phyloP scores from a whole-genome alignment of 306 rosid species.

The Casuarina cunninghamiana region DNA sequence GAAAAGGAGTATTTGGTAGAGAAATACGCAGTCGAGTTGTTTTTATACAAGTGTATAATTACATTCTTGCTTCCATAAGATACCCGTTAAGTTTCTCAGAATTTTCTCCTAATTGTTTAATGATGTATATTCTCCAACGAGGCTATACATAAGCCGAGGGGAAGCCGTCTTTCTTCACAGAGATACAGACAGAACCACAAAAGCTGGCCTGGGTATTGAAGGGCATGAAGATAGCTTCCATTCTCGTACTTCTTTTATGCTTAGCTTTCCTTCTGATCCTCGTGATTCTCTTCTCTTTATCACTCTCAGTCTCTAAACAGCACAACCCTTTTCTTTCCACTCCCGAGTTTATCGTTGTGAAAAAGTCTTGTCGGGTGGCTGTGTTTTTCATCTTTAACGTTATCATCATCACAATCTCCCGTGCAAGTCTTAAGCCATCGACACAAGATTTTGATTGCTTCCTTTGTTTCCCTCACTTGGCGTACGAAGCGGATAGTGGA shows the following conservation, averaged over 20 bases:
- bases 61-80: not conserved
- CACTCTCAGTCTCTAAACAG: conserved; percentile 17
- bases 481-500: not conserved
- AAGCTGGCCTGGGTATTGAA: not conserved
- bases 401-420: conserved; percentile 16
- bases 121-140: not conserved
- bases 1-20: too few relatives aligned
- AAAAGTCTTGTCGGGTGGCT: conserved; percentile 14
- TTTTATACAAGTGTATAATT: too few relatives aligned
- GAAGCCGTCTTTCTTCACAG: not conserved
- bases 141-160: conserved; percentile 3
- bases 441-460: conserved; percentile 3
- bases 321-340: conserved; percentile 18
- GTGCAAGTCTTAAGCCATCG: conserved; percentile 18
- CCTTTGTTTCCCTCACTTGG: not conserved
- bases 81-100: conserved; percentile 19
- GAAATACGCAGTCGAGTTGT: too few relatives aligned
- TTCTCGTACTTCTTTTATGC: not conserved
- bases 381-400: conserved; percentile 29
- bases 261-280: not conserved
- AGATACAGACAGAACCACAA: too few relatives aligned
- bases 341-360: conserved; percentile 19
- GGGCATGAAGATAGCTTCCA: conserved; percentile 16
- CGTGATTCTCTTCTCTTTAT: not conserved
- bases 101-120: not conserved